Conservation (phyloP, 768 basidiomycete genomes). For the Collybiopsis luxurians region DNA sequence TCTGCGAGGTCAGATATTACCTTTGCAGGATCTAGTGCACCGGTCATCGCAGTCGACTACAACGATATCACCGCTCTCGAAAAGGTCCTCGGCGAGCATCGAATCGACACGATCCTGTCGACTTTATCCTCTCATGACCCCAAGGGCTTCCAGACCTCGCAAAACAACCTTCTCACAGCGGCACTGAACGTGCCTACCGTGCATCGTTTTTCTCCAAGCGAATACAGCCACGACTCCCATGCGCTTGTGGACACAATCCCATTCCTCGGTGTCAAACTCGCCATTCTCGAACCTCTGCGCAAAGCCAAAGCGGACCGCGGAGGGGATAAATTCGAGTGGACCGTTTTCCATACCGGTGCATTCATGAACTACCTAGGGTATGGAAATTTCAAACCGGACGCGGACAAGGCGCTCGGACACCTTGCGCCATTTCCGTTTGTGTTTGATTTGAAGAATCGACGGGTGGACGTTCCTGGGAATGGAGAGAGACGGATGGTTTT, state of each 20-base stretch:
- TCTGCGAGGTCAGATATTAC: not conserved
- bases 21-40: not conserved
- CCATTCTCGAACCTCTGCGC: not conserved
- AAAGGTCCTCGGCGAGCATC: not conserved
- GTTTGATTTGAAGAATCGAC: not conserved
- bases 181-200: not conserved
- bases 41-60: constrained; percentile 6
- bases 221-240: not conserved
- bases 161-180: constrained; percentile 1
- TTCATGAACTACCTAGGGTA: constrained; percentile 4
- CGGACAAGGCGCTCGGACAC: not conserved
- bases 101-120: not conserved
- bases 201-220: not conserved
- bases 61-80: not conserved
- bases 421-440: not conserved
- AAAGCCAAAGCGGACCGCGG: not conserved
- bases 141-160: not conserved
- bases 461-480: not conserved
- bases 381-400: not conserved
- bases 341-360: not conserved
- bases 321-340: not conserved
- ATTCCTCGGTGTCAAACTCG: not conserved
- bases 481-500: not conserved
- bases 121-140: not conserved
- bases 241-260: not conserved